Conservation (phyloP, 169 alveolate species). For the Toxoplasma gondii region DNA sequence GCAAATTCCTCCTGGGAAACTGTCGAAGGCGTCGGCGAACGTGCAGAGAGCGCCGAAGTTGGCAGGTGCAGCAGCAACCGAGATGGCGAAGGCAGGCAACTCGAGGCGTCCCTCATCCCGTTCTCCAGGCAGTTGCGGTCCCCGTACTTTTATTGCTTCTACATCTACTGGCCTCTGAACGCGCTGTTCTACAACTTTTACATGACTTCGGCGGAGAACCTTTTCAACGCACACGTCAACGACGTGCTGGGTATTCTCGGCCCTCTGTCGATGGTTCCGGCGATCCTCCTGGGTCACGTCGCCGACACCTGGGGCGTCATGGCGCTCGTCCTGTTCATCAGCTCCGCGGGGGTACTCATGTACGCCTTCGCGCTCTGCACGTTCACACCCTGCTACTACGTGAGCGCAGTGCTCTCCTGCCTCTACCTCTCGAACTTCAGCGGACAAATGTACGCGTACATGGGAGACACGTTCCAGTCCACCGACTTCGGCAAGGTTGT, state of each 20-base stretch:
- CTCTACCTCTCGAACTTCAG: constrained; percentile 56
- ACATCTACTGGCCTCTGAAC: constrained; percentile 52
- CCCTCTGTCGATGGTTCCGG: constrained; percentile 49
- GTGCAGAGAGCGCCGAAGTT: not conserved
- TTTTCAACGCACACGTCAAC: constrained; percentile 37
- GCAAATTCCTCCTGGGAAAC: not conserved
- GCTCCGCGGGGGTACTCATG: constrained; percentile 18
- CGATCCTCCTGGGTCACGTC: constrained; percentile 27
- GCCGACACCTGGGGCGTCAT: constrained; percentile 37
- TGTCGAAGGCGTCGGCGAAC: not conserved
- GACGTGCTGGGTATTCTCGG: constrained; percentile 47
- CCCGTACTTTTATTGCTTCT: constrained; percentile 30
- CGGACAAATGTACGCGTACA: constrained; percentile 59
- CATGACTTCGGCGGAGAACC: constrained; percentile 46
- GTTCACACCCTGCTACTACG: not conserved
- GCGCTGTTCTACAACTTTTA: constrained; percentile 51
- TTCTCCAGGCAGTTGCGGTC: constrained; percentile 29
- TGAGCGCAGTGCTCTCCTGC: constrained; percentile 36
- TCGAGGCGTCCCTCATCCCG: not conserved
- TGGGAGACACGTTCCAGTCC: constrained; percentile 38
- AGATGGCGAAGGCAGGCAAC: not conserved
- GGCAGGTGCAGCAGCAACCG: not conserved
- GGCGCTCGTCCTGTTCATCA: constrained; percentile 40
- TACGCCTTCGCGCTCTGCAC: constrained; percentile 33
- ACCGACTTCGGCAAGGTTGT: constrained; percentile 60